These are phyloP conservation scores for Clonostachys solani DNA, from an alignment of 2,329 filamentous ascomycete species.

Conservation along the genomic window DNA sequence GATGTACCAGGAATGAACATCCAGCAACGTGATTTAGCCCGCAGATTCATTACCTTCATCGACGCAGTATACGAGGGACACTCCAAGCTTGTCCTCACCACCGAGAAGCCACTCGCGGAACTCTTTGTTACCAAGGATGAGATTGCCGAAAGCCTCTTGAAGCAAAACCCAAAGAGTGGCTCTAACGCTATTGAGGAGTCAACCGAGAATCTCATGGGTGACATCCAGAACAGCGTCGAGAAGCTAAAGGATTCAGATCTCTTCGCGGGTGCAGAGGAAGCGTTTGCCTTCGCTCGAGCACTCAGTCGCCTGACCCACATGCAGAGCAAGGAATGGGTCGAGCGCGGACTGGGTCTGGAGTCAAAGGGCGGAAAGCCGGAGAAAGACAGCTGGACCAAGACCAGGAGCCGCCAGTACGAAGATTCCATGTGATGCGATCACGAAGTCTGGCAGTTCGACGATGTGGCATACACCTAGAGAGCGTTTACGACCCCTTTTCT, in stretches of 20 bases:
- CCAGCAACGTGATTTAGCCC: conserved; percentile 77
- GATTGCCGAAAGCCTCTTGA: conserved; percentile 52
- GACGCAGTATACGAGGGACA: conserved; percentile 91
- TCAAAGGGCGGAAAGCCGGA: conserved; percentile 60
- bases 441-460: too few species aligned
- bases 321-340: conserved; percentile 93
- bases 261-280: conserved; percentile 92
- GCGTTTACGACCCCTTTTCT: too few species aligned
- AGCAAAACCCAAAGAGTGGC: conserved; percentile 35
- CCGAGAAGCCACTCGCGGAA: conserved; percentile 76
- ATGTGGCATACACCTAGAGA: too few species aligned
- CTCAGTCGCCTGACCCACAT: conserved; percentile 84
- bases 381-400: conserved; percentile 60
- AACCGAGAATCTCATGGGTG: not conserved
- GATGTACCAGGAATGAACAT: conserved; percentile 90
- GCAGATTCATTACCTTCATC: conserved; percentile 95
- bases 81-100: conserved; percentile 93
- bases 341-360: conserved; percentile 69
- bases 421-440: conserved; percentile 50
- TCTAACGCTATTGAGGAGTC: conserved; percentile 8
- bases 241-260: conserved; percentile 81
- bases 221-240: conserved; percentile 73
- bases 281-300: conserved; percentile 91
- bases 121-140: conserved; percentile 78
- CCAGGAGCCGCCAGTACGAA: conserved; percentile 63